These are phyloP conservation scores for Arabis alpina DNA, from an alignment of 345 rosid species.

Conservation along the genomic window DNA sequence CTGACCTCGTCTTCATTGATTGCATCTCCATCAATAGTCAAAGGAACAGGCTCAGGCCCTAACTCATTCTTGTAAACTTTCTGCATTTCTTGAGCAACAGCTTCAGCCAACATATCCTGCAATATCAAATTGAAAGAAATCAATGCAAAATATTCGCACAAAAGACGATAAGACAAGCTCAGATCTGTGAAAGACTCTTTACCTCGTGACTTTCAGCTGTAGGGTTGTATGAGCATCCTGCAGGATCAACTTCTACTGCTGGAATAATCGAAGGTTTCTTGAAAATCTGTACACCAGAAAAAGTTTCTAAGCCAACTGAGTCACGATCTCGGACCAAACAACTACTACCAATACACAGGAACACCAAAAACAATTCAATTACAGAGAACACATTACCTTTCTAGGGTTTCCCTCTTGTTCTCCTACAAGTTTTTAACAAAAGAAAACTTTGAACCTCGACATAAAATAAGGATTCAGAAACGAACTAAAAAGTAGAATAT, in stretches of 20 bases:
- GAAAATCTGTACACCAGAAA: constrained; percentile 44
- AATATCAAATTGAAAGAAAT: neutral
- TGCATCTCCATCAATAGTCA: constrained; percentile 65
- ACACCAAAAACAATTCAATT: neutral
- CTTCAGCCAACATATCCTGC: constrained; percentile 88
- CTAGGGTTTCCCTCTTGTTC: constrained; percentile 46
- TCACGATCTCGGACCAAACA: neutral
- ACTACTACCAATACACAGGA: neutral
- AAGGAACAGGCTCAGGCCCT: constrained; percentile 91
- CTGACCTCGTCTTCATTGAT: constrained; percentile 78
- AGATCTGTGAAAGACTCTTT: neutral
- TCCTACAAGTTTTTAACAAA: constrained; percentile 46
- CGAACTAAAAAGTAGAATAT: neutral
- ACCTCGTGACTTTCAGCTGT: constrained; percentile 86
- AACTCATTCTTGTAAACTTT: constrained; percentile 75
- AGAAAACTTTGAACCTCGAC: neutral
- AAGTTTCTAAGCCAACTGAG: neutral
- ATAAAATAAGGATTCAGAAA: neutral
- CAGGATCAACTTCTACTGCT: constrained; percentile 92
- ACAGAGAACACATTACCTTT: constrained; percentile 53
- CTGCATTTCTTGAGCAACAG: constrained; percentile 97
- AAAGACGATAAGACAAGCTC: neutral
- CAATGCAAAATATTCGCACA: constrained; percentile 1
- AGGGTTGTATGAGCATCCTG: constrained; percentile 94
- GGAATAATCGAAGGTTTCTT: constrained; percentile 66